Evolutionary conservation across 2,329 filamentous ascomycete species (phyloP), one percentile per base, ranked within the genome.

Genomic region (Eurotiales sp.): DNA sequence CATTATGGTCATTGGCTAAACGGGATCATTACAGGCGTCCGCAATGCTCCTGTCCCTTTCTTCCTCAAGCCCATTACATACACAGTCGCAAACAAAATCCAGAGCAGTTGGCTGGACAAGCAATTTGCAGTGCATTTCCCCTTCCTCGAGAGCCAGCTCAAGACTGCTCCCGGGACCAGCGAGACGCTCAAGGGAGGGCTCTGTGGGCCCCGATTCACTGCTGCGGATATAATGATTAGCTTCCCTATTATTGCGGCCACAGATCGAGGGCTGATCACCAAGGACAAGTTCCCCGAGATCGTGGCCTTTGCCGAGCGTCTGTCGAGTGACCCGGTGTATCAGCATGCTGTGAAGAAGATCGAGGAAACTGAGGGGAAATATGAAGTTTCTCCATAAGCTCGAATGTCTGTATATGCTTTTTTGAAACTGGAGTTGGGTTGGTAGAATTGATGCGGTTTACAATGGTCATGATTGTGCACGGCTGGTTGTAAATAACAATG

Each of bases 11-110:
- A 27, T 48, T n/a, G n/a, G 27, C 23, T 37, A 57, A 51, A 56
- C 15, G 12, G 36, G 17, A 21, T 21, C 3, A 17, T 32, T 8
- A 14, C 50, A 72, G 74, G 59, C 40, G 71, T 84, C 55, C 72
- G 74, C 55, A 72, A 71, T 19, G 72, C 79, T 0, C 76, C 80
- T 0, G 77, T 85, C 0, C 84, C 84, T 0, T 88, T 87, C 75
- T 86, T 88, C 72, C 23, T 54, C 44, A 54, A 50, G 56, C 84
- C 84, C 2, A 75, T 88, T 54, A 82, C 83, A 12, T 69, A 70
- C 4, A 68, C 73, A 5, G 77, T 88, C 17, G 79, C 79, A 7
- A 65, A 67, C 30, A 68, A 68, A 46, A 63, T 77, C 15, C 67
- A 74, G 39, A 57, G 66, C 4, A 59, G 60, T 4, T 76, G 70